These are phyloP conservation scores for Schizothecium vesticola DNA, from an alignment of 495 filamentous ascomycete species.

Conservation along the genomic window DNA sequence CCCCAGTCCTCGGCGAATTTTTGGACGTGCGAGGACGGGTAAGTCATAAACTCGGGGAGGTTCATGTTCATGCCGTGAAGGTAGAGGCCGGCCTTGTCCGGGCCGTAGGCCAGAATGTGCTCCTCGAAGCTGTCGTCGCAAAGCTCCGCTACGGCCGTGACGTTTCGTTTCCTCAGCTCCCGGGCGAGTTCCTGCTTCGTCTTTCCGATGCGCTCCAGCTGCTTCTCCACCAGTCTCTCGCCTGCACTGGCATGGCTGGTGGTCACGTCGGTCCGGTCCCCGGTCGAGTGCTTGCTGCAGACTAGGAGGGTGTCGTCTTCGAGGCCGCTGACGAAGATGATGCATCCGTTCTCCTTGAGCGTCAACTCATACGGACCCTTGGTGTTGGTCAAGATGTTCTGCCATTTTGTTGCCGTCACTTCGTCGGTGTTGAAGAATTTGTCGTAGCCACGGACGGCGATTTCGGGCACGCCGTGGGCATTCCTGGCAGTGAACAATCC, in stretches of 20 bases:
- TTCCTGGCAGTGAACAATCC: constrained; percentile 80
- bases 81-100: constrained; percentile 84
- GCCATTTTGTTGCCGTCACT: constrained; percentile 71
- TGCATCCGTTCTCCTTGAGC: constrained; percentile 97
- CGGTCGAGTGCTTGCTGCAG: constrained; percentile 97
- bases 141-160: constrained; percentile 89
- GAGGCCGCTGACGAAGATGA: constrained; percentile 92
- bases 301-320: constrained; percentile 83
- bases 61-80: constrained; percentile 96
- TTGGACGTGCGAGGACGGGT: constrained; percentile 71
- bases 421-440: constrained; percentile 97
- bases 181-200: constrained; percentile 69
- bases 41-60: constrained; percentile 80
- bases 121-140: constrained; percentile 97
- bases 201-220: constrained; percentile 68
- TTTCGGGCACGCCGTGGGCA: constrained; percentile 61
- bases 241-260: constrained; percentile 81
- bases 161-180: constrained; percentile 72
- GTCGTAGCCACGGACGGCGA: constrained; percentile 85
- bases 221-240: constrained; percentile 77
- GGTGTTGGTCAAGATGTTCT: constrained; percentile 69
- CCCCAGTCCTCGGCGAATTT: constrained; percentile 90
- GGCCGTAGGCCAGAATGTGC: constrained; percentile 85
- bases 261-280: constrained; percentile 58
- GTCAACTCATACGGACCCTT: constrained; percentile 90